Base-by-base conservation (phyloP, 2,329 filamentous ascomycete species). In the Plectosphaerella cucumerina region DNA sequence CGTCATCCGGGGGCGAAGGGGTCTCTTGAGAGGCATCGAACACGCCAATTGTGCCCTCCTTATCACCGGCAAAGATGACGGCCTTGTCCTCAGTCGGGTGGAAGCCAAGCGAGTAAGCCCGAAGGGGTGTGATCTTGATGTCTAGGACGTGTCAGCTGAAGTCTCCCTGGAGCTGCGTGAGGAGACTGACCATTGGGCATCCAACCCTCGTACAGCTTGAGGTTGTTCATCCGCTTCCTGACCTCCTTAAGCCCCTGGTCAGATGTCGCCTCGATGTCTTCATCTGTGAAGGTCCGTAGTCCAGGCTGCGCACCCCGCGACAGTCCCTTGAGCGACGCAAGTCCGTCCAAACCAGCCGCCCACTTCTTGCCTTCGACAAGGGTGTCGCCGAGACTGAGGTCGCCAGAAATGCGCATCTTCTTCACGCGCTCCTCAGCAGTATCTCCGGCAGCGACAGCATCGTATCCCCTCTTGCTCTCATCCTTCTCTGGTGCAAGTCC, bases 61-160 rank as follows among this genome's bases (percentile, higher is more conserved):
- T 99, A 62, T 99, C 94, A 11, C 93, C 93, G 0, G 93, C 93
- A 64, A 99, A 95, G 2, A 97, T 80, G 3, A 99, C 75, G 0
- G 92, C 85, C 61, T 97, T 97, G 3, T 92, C 84, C 52, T 85
- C 77, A 0, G 85, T 92, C 0, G 94, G 94, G 61, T 99, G 94
- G 59, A 99, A 93, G 0, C 86, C 85, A 60, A 97, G 83, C 0
- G 89, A 80, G 63, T 97, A 99, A 14, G 96, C 81, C 49, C 93
- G 76, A 59, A 96, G 90, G 0, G 91, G 92, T 0, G 89, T 93
- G 46, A 97, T 86, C 65, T 97, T 97, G 61, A 97, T 94, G 49
- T 89, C 89, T 90, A 58, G 2, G 6, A 10, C 11, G 42, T 15
- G 37, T 48, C 11, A 48, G 47, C 15, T 2, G 5, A 18, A 14